These are phyloP conservation scores for Amaranthus palmeri DNA, from an alignment of 148 eudicot genomes.

Conservation along the genomic window DNA sequence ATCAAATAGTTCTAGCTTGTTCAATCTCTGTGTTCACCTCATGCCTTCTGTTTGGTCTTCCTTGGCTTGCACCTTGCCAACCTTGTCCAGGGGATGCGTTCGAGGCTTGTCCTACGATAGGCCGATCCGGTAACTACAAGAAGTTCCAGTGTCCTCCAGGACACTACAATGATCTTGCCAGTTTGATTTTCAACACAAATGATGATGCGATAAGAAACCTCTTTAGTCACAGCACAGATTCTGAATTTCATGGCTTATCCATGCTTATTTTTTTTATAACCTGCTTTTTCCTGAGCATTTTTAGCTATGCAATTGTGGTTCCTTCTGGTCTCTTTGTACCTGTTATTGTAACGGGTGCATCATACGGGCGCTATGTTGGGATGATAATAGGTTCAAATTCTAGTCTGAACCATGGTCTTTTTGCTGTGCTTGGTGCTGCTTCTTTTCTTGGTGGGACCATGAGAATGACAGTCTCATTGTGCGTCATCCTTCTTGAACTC, in stretches of 20 bases:
- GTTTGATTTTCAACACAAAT: constrained; percentile 87
- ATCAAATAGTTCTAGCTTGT: constrained; percentile 66
- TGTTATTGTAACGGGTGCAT: constrained; percentile 75
- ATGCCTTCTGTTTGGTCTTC: constrained; percentile 82
- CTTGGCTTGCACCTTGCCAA: constrained; percentile 85
- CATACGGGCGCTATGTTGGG: constrained; percentile 83
- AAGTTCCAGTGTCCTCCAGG: constrained; percentile 80
- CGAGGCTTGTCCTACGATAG: constrained; percentile 87
- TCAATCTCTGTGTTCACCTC: constrained; percentile 68
- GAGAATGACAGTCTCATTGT: constrained; percentile 91
- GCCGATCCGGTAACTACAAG: constrained; percentile 84
- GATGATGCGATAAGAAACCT: constrained; percentile 89
- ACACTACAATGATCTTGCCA: constrained; percentile 90
- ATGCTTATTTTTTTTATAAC: constrained; percentile 65
- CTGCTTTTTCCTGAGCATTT: constrained; percentile 70
- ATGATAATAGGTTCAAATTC: constrained; percentile 64
- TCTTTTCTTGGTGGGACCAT: constrained; percentile 89
- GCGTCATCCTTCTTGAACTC: constrained; percentile 79
- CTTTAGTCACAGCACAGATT: constrained; percentile 70
- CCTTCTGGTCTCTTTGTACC: constrained; percentile 94
- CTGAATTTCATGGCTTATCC: constrained; percentile 65
- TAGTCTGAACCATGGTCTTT: constrained; percentile 79
- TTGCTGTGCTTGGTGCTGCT: constrained; percentile 88
- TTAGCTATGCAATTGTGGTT: constrained; percentile 76
- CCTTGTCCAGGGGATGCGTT: constrained; percentile 61